phyloP scores from a whole-genome alignment of 2,329 filamentous ascomycete species.

The Apiospora sp. region DNA sequence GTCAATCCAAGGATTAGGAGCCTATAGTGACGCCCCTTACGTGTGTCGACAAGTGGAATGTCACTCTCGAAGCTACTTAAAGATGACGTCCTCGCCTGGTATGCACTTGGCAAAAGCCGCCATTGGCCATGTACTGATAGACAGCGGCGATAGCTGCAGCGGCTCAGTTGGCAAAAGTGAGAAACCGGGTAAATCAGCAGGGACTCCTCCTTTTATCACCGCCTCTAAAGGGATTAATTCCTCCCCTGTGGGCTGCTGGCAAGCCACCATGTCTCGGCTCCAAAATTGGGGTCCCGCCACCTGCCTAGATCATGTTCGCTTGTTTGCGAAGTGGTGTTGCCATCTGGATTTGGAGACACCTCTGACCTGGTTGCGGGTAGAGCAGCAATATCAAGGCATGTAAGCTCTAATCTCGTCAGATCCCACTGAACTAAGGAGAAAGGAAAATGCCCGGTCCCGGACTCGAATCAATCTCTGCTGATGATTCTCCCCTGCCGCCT shows the following conservation, averaged over 20 bases:
- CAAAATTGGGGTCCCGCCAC: neutral
- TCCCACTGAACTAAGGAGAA: neutral
- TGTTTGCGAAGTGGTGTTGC: neutral
- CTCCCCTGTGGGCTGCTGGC: neutral
- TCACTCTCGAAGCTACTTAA: neutral
- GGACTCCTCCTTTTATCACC: neutral
- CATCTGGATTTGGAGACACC: neutral
- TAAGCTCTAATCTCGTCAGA: constrained; percentile 4
- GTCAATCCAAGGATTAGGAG: neutral
- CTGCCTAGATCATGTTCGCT: neutral
- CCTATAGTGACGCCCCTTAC: neutral
- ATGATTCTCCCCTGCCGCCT: neutral
- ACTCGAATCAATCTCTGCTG: neutral
- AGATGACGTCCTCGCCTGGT: neutral
- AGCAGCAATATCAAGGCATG: neutral
- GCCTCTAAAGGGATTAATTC: neutral
- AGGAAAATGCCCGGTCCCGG: neutral
- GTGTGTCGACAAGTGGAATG: neutral
- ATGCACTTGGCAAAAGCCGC: neutral
- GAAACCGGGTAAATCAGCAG: constrained; percentile 19
- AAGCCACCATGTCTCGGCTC: constrained; percentile 12
- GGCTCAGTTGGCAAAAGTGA: constrained; percentile 1
- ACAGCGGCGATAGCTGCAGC: neutral
- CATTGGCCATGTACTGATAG: neutral
- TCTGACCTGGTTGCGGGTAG: constrained; percentile 19